Evolutionary conservation across 2,329 filamentous ascomycete species (phyloP), one percentile per base, ranked within the genome.

Genomic region (Knufia fluminis): DNA sequence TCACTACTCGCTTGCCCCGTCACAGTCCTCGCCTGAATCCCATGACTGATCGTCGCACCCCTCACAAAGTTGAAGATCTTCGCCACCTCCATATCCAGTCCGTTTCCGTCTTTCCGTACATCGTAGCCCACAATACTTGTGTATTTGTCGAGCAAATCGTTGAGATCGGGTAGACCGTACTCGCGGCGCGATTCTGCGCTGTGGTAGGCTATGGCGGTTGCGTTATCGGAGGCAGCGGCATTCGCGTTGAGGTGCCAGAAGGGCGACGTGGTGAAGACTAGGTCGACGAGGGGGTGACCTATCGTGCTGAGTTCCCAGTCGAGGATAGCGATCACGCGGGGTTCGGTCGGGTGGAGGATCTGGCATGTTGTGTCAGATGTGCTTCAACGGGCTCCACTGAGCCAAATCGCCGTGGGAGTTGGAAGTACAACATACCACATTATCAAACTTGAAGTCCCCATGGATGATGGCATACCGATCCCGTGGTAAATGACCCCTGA

Each of bases 281-380:
- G 26, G 41, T 55, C 53, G 50, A 55, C 50, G 8, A 92, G 76
- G 1, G 88, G 88, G 64, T 94, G 87, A 14, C 88, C 88, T 50
- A 92, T 81, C 0, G 88, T 94, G 28, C 85, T 86, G 84, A 94
- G 90, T 70, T 94, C 88, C 87, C 87, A 94, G 68, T 94, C 88
- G 4, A 94, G 69, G 48, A 94, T 86, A 2, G 87, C 88, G 66
- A 94, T 86, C 2, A 94, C 86, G 46, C 79, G 72, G 3, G 86
- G 79, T 64, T 86, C 82, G 0, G 83, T 86, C 67, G 83, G 82
- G 69, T 91, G 84, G 62, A 89, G 94, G 23, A 54, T 26, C 53
- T 54, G 38, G 23, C n/a, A 38, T 6, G n/a, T 38, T 38, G 33
- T 38, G n/a, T 17, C n/a, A 17, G n/a, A 32, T 8, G 31, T 8